Base-by-base conservation (phyloP, 2,329 filamentous ascomycete species). In the Lecanicillium sp. region DNA sequence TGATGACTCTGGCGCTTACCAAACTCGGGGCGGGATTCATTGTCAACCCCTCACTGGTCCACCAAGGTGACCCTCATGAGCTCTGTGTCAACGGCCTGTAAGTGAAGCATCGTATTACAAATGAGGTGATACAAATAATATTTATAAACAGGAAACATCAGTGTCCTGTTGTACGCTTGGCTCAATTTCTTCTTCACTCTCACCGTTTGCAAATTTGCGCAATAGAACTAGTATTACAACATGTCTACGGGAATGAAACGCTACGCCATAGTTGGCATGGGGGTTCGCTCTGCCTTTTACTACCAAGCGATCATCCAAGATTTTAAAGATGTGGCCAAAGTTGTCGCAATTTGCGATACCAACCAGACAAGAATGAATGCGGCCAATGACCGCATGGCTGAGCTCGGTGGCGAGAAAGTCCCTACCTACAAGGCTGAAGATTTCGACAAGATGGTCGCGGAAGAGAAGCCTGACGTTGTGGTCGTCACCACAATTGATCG, bases 401-500 rank as follows among this genome's bases (percentile, higher is more conserved):
- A 52, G 13, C 49, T 69, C 1, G 59, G 61, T 3, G 53, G 59
- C 38, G 41, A 47, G 5, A 43, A 42, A 3, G 46, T 69, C 4
- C 65, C 64, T 2, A 69, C 64, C 0, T 71, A 66, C 51, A 60
- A 61, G 36, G 63, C 64, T 5, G 39, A 47, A 1, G 61, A 66
- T 40, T 71, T 71, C 40, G 66, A 69, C 45, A 57, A 53, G 22
- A 71, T 71, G 67, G 59, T 65, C 33, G 36, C 54, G 18, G 66
- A 70, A 34, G 64, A 61, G 3, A 60, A 58, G 29, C 65, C 68
- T 2, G 65, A 71, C 41, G 64, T 64, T 38, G 58, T 71, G 12
- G 69, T 71, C 33, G 60, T 71, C 17, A 71, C 67, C 3, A 71
- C 68, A 0, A 70, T 71, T 43, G 67, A 71, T 49, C 57, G 64